A percentile compares a stretch with the other conserved stretches of the same genome.
Evolutionary conservation across 2,329 filamentous ascomycete genomes (phyloP).

Genomic region (Stachybotrys chlorohalonatus): DNA sequence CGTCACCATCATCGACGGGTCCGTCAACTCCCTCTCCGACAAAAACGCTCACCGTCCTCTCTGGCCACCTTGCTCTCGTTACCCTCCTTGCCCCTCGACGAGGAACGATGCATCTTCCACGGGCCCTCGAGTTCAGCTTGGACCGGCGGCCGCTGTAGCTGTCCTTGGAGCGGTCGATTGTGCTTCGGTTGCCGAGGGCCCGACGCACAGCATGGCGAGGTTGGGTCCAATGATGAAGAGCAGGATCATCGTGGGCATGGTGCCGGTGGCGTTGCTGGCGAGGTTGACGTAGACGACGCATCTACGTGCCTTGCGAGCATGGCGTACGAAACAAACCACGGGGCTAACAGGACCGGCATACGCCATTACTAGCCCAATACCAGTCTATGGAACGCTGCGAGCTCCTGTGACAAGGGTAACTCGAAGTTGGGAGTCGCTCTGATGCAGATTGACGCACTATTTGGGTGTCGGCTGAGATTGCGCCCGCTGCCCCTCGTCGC

Average conservation of each 20-base stretch:
- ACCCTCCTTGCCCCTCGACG: slow-evolving; percentile 4
- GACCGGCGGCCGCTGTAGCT: slow-evolving; percentile 1
- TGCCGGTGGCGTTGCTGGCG: slow-evolving; percentile 24
- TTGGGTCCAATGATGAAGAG: slow-evolving; percentile 30
- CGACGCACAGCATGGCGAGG: slow-evolving; percentile 30
- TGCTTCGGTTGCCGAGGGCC: slow-evolving; percentile 18
- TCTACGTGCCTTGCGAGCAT: slow-evolving; percentile 11
- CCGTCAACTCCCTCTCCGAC: slow-evolving; percentile 15
- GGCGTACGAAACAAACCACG: slow-evolving; percentile 1
- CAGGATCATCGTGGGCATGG: slow-evolving; percentile 29
- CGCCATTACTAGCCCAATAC: too few species aligned
- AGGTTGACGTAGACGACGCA: slow-evolving; percentile 28
- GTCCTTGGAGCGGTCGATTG: slow-evolving; percentile 14
- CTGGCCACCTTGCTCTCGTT: slow-evolving; percentile 11
- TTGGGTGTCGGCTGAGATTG: too few species aligned
- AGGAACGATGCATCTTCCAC: slow-evolving; percentile 16
- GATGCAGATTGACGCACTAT: too few species aligned
- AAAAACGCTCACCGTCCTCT: slow-evolving; percentile 3
- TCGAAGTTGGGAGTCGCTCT: too few species aligned
- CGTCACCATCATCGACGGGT: slow-evolving; percentile 1
- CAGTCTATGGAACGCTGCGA: too few species aligned
- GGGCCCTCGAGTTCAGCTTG: slow-evolving; percentile 2
- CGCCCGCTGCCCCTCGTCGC: slow-evolving; percentile 16
- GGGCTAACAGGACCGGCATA: too few species aligned
- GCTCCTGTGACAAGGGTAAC: too few species aligned